Evolutionary conservation across 306 rosid species (phyloP).

Genomic region (Pyrus bretschneideri): DNA sequence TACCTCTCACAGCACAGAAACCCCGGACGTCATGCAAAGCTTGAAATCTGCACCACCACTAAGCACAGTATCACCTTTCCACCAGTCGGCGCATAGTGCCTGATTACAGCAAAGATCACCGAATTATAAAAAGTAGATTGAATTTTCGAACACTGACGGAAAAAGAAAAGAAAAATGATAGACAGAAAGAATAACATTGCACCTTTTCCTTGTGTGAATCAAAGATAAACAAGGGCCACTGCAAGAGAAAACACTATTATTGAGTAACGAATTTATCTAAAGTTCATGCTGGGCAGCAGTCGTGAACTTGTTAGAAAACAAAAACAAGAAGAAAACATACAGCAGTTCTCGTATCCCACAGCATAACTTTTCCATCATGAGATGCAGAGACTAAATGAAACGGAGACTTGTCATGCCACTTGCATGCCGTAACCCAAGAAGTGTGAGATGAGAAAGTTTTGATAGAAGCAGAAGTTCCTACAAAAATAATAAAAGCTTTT

Average conservation of each 20-base stretch:
- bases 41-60: conserved; percentile 92
- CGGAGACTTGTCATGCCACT: conserved; percentile 69
- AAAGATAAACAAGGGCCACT: conserved; percentile 86
- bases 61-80: conserved; percentile 63
- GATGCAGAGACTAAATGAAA: conserved; percentile 86
- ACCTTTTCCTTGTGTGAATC: conserved; percentile 81
- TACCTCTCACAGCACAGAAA: conserved; percentile 38
- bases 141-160: not conserved
- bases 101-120: conserved; percentile 20
- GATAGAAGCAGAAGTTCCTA: conserved; percentile 88
- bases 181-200: not conserved
- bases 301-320: not conserved
- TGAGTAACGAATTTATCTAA: not conserved
- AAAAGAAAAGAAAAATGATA: not conserved
- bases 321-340: conserved; percentile 28
- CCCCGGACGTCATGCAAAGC: conserved; percentile 68
- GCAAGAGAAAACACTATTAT: conserved; percentile 26
- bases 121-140: not conserved
- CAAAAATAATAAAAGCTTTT: not conserved
- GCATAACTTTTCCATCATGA: conserved; percentile 80
- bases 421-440: conserved; percentile 81
- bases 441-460: conserved; percentile 69
- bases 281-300: not conserved
- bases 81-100: conserved; percentile 93
- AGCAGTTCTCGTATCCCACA: conserved; percentile 96